phyloP scores from a whole-genome alignment of 208 protist species.

The Trypanosoma platydactyli region DNA sequence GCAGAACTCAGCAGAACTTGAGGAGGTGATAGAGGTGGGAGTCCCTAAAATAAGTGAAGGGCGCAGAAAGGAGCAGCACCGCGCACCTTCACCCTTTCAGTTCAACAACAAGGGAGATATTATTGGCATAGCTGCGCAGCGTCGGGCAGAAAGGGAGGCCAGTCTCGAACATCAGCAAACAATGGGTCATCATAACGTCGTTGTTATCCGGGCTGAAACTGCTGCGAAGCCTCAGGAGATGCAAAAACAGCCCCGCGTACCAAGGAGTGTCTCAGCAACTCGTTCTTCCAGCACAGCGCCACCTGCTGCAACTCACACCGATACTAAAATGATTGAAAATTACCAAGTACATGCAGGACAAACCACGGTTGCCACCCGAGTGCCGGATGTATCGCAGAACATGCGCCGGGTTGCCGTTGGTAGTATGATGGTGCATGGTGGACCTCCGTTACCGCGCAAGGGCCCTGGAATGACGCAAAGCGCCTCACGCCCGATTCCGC shows the following conservation, averaged over 20 bases:
- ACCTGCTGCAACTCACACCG: not conserved
- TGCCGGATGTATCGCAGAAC: slow-evolving; percentile 2
- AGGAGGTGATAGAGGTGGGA: slow-evolving; percentile 24
- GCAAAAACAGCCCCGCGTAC: slow-evolving; percentile 50
- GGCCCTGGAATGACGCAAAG: slow-evolving; percentile 45
- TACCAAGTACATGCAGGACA: not conserved
- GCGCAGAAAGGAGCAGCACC: not conserved
- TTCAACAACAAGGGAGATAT: slow-evolving; percentile 61
- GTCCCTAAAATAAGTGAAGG: slow-evolving; percentile 21
- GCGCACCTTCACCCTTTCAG: slow-evolving; percentile 14
- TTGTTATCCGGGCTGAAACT: slow-evolving; percentile 68
- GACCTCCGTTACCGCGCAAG: slow-evolving; percentile 63
- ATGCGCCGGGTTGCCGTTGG: slow-evolving; percentile 48
- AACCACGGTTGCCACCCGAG: not conserved
- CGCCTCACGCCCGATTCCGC: not conserved
- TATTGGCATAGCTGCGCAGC: slow-evolving; percentile 74
- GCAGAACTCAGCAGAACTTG: slow-evolving; percentile 49
- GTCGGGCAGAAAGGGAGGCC: slow-evolving; percentile 53
- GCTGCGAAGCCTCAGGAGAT: slow-evolving; percentile 64
- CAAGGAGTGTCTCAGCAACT: slow-evolving; percentile 45
- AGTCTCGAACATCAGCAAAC: slow-evolving; percentile 8
- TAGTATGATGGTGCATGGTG: slow-evolving; percentile 50
- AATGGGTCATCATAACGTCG: slow-evolving; percentile 28
- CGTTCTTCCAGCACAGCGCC: slow-evolving; percentile 22
- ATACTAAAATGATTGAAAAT: not conserved